Evolutionary conservation across 192 early-diverging fungal species (phyloP).

Genomic region (Neocallimastix lanati): DNA sequence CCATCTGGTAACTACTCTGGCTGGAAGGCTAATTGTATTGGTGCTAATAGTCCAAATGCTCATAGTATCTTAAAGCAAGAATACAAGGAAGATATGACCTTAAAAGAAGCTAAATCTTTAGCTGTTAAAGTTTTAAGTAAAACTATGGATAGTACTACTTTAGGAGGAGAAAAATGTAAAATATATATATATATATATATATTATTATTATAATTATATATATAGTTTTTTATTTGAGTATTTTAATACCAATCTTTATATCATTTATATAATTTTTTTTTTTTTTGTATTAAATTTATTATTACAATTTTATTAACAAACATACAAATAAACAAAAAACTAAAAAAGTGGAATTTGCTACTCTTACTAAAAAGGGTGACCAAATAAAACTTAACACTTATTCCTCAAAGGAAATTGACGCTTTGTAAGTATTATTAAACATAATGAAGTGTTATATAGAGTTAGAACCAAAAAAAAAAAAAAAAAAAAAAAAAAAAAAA

Average conservation of each 20-base stretch:
- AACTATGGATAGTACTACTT: slow-evolving; percentile 84
- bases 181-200: too few relatives aligned
- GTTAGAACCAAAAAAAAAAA: too few relatives aligned
- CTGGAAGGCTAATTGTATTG: slow-evolving; percentile 97
- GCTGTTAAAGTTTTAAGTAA: slow-evolving; percentile 89
- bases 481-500: too few relatives aligned
- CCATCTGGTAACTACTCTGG: slow-evolving; percentile 97
- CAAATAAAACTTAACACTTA: slow-evolving; percentile 47
- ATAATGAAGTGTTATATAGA: too few relatives aligned
- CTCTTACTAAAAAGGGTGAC: slow-evolving; percentile 34
- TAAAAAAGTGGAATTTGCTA: slow-evolving; percentile 92
- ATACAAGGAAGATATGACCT: slow-evolving; percentile 69
- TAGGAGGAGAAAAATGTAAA: slow-evolving; percentile 81
- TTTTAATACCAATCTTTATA: too few relatives aligned
- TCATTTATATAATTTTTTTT: neutral
- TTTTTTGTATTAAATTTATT: neutral
- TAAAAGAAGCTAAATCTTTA: slow-evolving; percentile 75
- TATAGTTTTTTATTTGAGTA: slow-evolving; percentile 28
- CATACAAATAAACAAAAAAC: too few relatives aligned
- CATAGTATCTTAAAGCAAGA: slow-evolving; percentile 90
- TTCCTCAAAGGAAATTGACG: slow-evolving; percentile 60
- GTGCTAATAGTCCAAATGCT: slow-evolving; percentile 79
- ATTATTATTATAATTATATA: too few relatives aligned
- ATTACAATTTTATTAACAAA: too few relatives aligned
- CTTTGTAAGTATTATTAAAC: slow-evolving; percentile 12